Percentiles rank a stretch among this genome's conserved stretches.
phyloP scores from a whole-genome alignment of 148 eudicot species.

The Vaccinium macrocarpon region DNA sequence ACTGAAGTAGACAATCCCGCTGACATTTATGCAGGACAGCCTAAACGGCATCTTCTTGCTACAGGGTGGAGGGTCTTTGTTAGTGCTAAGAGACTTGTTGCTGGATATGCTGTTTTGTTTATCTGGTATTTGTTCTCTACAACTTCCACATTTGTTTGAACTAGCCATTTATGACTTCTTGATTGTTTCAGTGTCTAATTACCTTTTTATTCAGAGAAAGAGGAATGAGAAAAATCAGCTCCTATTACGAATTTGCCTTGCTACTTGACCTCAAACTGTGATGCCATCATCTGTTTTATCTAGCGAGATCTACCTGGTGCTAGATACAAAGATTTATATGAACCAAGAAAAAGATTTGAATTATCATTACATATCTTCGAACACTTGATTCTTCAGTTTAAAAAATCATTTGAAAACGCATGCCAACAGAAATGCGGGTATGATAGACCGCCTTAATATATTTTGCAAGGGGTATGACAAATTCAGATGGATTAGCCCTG shows the following conservation, averaged over 20 bases:
- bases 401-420: conserved; percentile 95
- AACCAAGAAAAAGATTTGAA: background rate
- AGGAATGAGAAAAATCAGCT: conserved; percentile 96
- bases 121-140: conserved; percentile 56
- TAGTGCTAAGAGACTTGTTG: conserved; percentile 92
- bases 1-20: background rate
- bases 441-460: conserved; percentile 85
- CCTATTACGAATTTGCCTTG: conserved; percentile 85
- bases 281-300: conserved; percentile 97
- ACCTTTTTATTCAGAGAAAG: conserved; percentile 1
- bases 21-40: conserved; percentile 70
- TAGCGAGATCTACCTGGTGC: conserved; percentile 35
- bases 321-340: too few species aligned
- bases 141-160: background rate
- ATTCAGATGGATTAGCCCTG: conserved; percentile 96
- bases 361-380: conserved; percentile 52
- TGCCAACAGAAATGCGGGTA: conserved; percentile 90
- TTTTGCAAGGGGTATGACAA: conserved; percentile 83
- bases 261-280: conserved; percentile 79
- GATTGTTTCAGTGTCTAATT: background rate
- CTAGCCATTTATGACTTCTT: background rate
- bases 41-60: conserved; percentile 88
- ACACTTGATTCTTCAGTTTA: conserved; percentile 98
- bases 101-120: conserved; percentile 93
- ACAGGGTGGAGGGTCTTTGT: conserved; percentile 99